phyloP scores from a whole-genome alignment of 805 yeast genomes.

The Lachancea dasiensis region DNA sequence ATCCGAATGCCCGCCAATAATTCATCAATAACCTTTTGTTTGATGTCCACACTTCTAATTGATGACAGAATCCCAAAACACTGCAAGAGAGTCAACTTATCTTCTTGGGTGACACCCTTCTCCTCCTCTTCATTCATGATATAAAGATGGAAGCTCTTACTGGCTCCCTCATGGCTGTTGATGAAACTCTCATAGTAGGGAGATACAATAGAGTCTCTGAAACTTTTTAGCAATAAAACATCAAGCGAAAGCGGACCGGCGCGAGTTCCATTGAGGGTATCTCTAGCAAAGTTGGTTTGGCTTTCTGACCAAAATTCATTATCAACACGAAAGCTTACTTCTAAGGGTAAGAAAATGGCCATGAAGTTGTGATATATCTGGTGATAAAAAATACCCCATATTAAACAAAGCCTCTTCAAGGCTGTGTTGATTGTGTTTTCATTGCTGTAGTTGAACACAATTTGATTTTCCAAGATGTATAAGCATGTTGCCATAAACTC shows the following conservation, averaged over 20 bases:
- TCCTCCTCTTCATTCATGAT: conserved; percentile 33
- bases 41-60: conserved; percentile 47
- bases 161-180: conserved; percentile 29
- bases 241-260: conserved; percentile 29
- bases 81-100: conserved; percentile 44
- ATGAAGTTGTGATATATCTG: conserved; percentile 52
- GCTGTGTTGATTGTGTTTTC: conserved; percentile 34
- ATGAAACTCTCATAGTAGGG: conserved; percentile 45
- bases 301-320: conserved; percentile 28
- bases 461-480: conserved; percentile 35
- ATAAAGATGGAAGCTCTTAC: conserved; percentile 29
- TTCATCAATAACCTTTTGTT: conserved; percentile 55
- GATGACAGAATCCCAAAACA: conserved; percentile 56
- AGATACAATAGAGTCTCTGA: conserved; percentile 47
- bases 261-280: neutral
- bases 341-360: conserved; percentile 56
- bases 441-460: conserved; percentile 30
- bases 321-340: conserved; percentile 22
- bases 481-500: conserved; percentile 33
- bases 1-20: conserved; percentile 35
- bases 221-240: conserved; percentile 39
- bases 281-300: neutral
- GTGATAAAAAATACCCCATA: conserved; percentile 56
- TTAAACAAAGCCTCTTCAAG: conserved; percentile 33
- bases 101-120: conserved; percentile 39